Evolutionary conservation across 805 yeast genomes (phyloP), one percentile per base, ranked within the genome.

Genomic region (Ogataea ramenticola): DNA sequence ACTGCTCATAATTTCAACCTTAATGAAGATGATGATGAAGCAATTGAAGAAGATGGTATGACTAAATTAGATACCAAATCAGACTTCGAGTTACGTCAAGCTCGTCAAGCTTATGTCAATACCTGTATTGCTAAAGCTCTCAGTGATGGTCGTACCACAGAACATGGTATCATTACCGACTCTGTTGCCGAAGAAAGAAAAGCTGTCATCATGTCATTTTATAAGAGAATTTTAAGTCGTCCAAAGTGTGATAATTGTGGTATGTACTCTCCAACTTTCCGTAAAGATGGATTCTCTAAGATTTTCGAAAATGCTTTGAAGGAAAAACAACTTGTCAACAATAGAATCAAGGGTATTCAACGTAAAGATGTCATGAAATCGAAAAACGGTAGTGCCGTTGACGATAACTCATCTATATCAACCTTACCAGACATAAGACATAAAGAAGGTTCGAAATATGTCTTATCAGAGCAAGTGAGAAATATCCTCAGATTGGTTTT

Each of bases 201-300:
- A 61, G 61, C 60, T 11, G 54, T 72, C 39, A 72, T 88, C 50
- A 82, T 80, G 46, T 88, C 82, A 31, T 83, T 90, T 56, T 86
- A 89, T 70, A 78, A 77, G 55, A 77, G 77, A 54, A 64, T 90
- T 41, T 67, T 86, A 49, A 64, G 84, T 40, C 79, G 96, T 64
- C 82, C 89, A 44, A 86, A 82, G 64, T 93, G 99, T 76, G 96
- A 87, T 57, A 89, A 90, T 66, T 93, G 99, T 75, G 87, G 89
- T 37, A 86, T 90, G 96, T 86, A 72, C 64, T 88, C 96, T 38
- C 98, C 99, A 44, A 72, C 83, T 31, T 91, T 83, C 71, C 80
- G 99, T 68, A 91, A 90, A 57, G 99, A 93, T 61, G 99, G 99
- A 0, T 83, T 80, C 59, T 77, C 90, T 49, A 93, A 95, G 70